Conservation (phyloP, 768 basidiomycete species). For the Pleurotus cornucopiae region DNA sequence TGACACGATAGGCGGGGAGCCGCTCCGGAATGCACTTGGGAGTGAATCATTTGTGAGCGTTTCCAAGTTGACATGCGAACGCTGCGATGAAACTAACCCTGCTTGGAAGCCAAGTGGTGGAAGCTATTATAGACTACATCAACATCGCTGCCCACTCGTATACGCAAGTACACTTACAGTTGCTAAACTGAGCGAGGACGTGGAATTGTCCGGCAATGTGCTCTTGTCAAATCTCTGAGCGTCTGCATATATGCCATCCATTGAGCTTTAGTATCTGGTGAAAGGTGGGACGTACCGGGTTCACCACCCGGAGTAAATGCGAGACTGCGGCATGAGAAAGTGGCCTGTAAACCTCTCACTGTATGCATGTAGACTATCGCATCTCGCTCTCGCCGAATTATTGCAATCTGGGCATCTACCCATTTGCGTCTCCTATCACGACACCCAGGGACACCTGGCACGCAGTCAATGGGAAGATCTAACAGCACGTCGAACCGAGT, state of each 20-base stretch:
- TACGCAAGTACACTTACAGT: too few relatives aligned
- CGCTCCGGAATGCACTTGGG: not conserved
- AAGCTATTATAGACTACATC: too few relatives aligned
- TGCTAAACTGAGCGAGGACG: too few relatives aligned
- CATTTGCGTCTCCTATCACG: conserved; percentile 1
- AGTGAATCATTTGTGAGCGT: not conserved
- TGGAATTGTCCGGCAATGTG: too few relatives aligned
- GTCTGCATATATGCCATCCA: too few relatives aligned
- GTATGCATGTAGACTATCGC: not conserved
- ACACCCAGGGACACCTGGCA: not conserved
- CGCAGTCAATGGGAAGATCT: not conserved
- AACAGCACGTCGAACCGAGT: conserved; percentile 1
- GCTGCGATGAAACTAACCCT: not conserved
- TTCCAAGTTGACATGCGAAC: not conserved
- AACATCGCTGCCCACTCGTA: too few relatives aligned
- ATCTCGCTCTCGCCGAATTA: not conserved
- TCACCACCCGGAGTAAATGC: not conserved
- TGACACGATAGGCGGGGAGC: not conserved
- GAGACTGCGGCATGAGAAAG: not conserved
- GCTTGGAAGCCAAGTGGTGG: not conserved
- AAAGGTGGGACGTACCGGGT: too few relatives aligned
- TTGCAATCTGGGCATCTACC: not conserved
- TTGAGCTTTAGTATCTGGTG: too few relatives aligned
- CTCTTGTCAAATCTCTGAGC: too few relatives aligned
- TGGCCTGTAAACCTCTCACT: not conserved